Percentiles rank a stretch among this genome's conserved stretches.
Conservation (phyloP, 1,139 yeast species). For the Sugiyamaella pinicola region DNA sequence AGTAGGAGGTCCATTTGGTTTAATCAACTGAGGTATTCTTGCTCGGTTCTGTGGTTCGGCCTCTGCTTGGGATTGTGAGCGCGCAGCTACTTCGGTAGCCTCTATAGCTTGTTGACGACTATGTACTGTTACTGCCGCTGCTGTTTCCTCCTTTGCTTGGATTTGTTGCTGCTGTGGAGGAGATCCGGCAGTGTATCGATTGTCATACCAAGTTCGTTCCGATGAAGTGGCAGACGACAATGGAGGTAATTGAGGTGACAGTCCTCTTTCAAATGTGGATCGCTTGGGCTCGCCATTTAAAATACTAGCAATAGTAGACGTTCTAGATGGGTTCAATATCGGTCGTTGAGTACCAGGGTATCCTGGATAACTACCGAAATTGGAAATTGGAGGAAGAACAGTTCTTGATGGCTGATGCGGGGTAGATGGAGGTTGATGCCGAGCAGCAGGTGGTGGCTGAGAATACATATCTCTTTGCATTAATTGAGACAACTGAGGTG, state of each 20-base stretch:
- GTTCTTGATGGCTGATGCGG: conserved; percentile 9
- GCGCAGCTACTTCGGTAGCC: neutral
- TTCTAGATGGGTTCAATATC: conserved; percentile 28
- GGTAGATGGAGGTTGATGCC: conserved; percentile 1
- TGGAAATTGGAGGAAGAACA: conserved; percentile 14
- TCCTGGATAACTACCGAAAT: conserved; percentile 18
- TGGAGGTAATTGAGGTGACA: conserved; percentile 20
- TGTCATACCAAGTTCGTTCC: conserved; percentile 15
- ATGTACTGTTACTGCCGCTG: no score
- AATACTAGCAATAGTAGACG: conserved; percentile 29
- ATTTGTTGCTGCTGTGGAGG: conserved; percentile 12
- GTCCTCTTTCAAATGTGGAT: conserved; percentile 18
- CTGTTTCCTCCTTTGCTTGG: neutral
- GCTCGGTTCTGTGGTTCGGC: conserved; percentile 2
- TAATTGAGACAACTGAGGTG: conserved; percentile 19
- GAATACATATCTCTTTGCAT: conserved; percentile 7
- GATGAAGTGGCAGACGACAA: conserved; percentile 9
- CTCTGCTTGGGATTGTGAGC: conserved; percentile 7
- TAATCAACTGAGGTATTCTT: neutral
- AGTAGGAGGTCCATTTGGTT: conserved; percentile 12
- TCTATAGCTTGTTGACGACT: neutral
- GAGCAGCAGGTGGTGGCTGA: conserved; percentile 14
- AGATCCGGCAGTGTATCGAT: conserved; percentile 1
- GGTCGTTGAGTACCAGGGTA: conserved; percentile 29
- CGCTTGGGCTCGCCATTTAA: conserved; percentile 25